Conservation (phyloP, 2,329 filamentous ascomycete species). For the Purpureocillium lavendulum region DNA sequence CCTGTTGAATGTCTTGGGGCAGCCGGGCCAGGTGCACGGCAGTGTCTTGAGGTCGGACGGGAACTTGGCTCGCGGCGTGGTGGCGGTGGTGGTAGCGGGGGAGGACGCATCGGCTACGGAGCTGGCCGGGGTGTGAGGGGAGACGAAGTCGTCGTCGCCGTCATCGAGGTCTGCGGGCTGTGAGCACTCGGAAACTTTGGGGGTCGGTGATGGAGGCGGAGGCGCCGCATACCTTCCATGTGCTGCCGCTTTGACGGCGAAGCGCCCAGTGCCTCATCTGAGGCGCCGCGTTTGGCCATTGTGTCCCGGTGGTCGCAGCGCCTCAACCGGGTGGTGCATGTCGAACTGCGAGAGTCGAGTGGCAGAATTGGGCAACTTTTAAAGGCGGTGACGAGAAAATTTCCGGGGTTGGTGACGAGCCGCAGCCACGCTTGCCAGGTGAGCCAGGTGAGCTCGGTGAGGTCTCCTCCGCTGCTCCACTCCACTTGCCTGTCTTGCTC, state of each 20-base stretch:
- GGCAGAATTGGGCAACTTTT: constrained; percentile 24
- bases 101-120: constrained; percentile 23
- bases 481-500: too few relatives aligned
- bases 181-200: too few relatives aligned
- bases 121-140: constrained; percentile 19
- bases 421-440: background rate
- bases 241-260: constrained; percentile 18
- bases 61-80: constrained; percentile 41
- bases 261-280: constrained; percentile 12
- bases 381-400: constrained; percentile 20
- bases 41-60: constrained; percentile 71
- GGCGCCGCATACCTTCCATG: constrained; percentile 10
- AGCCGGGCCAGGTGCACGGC: constrained; percentile 64
- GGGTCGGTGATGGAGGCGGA: constrained; percentile 10
- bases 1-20: constrained; percentile 79
- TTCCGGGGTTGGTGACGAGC: constrained; percentile 21
- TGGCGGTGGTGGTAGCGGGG: constrained; percentile 22
- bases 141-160: constrained; percentile 22
- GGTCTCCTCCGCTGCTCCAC: too few relatives aligned
- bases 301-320: background rate
- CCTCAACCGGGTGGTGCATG: background rate
- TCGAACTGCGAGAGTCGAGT: background rate
- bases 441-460: constrained; percentile 3
- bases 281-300: constrained; percentile 25
- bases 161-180: constrained; percentile 17